Evolutionary conservation across 345 rosid species (phyloP).

Genomic region (Corchorus olitorius): DNA sequence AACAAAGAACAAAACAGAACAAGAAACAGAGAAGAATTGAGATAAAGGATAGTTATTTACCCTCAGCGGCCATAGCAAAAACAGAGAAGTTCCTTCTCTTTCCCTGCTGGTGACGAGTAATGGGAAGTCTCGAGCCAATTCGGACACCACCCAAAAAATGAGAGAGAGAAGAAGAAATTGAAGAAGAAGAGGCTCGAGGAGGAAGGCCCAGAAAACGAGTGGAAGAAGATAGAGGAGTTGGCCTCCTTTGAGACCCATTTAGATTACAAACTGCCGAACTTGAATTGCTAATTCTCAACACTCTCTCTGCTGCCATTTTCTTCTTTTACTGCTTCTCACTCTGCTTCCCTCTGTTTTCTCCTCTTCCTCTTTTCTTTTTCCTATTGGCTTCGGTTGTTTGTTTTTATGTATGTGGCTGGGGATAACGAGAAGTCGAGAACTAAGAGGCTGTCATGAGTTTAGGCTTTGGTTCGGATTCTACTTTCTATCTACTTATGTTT

Average conservation of each 20-base stretch:
- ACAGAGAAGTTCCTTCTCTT: constrained; percentile 65
- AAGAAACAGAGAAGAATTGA: constrained; percentile 22
- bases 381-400: neutral
- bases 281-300: constrained; percentile 49
- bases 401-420: constrained; percentile 16
- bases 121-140: constrained; percentile 33
- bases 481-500: neutral
- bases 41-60: constrained; percentile 30
- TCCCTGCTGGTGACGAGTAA: constrained; percentile 26
- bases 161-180: constrained; percentile 54
- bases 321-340: constrained; percentile 6
- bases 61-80: constrained; percentile 75
- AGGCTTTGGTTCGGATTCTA: constrained; percentile 1
- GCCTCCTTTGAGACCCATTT: constrained; percentile 57
- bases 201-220: constrained; percentile 51
- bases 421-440: constrained; percentile 32
- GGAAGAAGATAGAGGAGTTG: constrained; percentile 42
- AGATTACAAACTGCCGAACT: constrained; percentile 56
- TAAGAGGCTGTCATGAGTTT: constrained; percentile 13
- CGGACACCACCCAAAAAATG: constrained; percentile 55
- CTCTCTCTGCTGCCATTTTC: constrained; percentile 76
- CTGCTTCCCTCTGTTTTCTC: neutral
- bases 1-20: neutral
- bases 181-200: constrained; percentile 49
- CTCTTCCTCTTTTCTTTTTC: constrained; percentile 11